Conservation (phyloP, 805 yeast genomes). For the Ogataea henricii region DNA sequence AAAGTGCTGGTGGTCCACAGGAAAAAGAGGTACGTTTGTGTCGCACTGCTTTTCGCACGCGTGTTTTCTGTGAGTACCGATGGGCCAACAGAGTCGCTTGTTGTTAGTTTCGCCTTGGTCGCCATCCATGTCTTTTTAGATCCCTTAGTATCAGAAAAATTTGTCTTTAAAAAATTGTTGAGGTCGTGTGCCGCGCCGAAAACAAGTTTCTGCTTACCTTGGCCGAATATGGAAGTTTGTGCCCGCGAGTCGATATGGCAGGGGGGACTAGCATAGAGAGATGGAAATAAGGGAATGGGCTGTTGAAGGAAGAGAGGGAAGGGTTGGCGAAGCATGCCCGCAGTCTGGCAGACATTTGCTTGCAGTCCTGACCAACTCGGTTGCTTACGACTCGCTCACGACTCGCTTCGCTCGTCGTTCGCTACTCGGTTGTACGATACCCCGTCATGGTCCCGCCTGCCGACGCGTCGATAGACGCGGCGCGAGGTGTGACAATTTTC, state of each 20-base stretch:
- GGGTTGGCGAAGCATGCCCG: too few relatives aligned
- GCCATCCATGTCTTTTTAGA: neutral
- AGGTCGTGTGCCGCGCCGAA: constrained; percentile 7
- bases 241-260: neutral
- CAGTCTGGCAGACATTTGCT: too few relatives aligned
- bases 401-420: too few relatives aligned
- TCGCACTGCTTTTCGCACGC: constrained; percentile 1
- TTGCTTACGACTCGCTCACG: too few relatives aligned
- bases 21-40: neutral
- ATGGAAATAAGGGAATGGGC: too few relatives aligned
- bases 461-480: constrained; percentile 3
- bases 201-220: neutral
- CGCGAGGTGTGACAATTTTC: neutral
- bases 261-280: too few relatives aligned
- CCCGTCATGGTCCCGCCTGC: too few relatives aligned
- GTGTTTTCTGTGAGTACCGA: neutral
- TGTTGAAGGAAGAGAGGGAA: neutral
- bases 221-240: constrained; percentile 3
- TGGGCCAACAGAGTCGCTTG: neutral
- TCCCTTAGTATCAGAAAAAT: constrained; percentile 10
- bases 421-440: neutral
- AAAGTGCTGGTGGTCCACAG: constrained; percentile 1
- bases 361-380: too few relatives aligned
- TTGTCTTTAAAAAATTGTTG: constrained; percentile 1
- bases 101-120: neutral